Conservation (phyloP, 2,329 filamentous ascomycete genomes). For the Calcarisporium arbuscula region DNA sequence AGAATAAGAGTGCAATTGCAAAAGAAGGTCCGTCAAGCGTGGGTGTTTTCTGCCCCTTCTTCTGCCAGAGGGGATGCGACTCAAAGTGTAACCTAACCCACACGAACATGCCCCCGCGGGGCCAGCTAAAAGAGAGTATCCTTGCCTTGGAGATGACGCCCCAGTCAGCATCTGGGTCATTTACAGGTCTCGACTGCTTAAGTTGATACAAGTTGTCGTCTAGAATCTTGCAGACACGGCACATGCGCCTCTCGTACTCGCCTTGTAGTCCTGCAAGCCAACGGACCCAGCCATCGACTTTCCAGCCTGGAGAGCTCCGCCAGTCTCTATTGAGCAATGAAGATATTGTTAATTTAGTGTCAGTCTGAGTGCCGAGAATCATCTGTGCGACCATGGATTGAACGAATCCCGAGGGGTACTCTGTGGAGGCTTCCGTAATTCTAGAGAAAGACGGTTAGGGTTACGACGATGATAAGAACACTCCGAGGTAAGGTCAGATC, state of each 20-base stretch:
- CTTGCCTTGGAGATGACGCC: slow-evolving; percentile 67
- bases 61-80: slow-evolving; percentile 60
- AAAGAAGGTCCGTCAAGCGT: slow-evolving; percentile 51
- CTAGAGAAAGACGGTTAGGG: too few relatives aligned
- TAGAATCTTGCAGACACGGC: slow-evolving; percentile 66
- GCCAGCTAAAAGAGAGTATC: slow-evolving; percentile 72
- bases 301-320: slow-evolving; percentile 63
- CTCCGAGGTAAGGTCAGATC: too few relatives aligned
- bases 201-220: slow-evolving; percentile 62
- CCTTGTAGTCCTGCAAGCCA: slow-evolving; percentile 84
- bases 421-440: slow-evolving; percentile 71
- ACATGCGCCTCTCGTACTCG: slow-evolving; percentile 81
- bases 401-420: slow-evolving; percentile 84
- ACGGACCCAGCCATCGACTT: slow-evolving; percentile 78
- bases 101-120: slow-evolving; percentile 85
- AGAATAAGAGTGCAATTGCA: slow-evolving; percentile 61
- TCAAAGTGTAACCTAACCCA: slow-evolving; percentile 72
- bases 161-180: slow-evolving; percentile 54
- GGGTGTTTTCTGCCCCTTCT: slow-evolving; percentile 21
- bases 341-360: too few relatives aligned
- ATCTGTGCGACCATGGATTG: slow-evolving; percentile 75
- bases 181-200: slow-evolving; percentile 50
- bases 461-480: too few relatives aligned
- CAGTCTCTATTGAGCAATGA: too few relatives aligned
- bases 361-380: slow-evolving; percentile 61